phyloP scores from a whole-genome alignment of 441 rosid genomes.

The Theobroma grandiflorum region DNA sequence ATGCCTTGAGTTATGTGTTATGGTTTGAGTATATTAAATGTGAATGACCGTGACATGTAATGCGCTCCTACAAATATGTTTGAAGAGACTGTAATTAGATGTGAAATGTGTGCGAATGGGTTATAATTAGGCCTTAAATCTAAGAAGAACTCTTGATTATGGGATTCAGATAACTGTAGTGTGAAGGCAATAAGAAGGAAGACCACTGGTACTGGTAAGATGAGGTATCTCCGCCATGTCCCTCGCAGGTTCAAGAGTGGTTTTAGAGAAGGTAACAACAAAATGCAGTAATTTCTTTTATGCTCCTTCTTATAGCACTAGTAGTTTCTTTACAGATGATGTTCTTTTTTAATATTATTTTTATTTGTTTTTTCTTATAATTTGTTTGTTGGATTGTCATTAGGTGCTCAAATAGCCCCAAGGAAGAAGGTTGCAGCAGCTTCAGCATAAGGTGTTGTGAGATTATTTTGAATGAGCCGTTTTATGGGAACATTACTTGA shows the following conservation, averaged over 20 bases:
- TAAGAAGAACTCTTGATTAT: slow-evolving; percentile 2
- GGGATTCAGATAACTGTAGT: slow-evolving; percentile 78
- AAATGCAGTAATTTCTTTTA: neutral
- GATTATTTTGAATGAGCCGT: slow-evolving; percentile 23
- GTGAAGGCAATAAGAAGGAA: slow-evolving; percentile 88
- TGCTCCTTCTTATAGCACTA: too few relatives aligned
- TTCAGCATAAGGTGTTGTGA: slow-evolving; percentile 49
- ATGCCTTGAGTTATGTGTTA: neutral
- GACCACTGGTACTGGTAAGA: slow-evolving; percentile 93
- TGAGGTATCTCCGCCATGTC: slow-evolving; percentile 86
- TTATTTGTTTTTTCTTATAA: slow-evolving; percentile 11
- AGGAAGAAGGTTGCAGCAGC: slow-evolving; percentile 72
- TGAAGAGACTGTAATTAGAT: neutral
- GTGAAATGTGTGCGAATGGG: neutral
- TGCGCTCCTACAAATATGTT: neutral
- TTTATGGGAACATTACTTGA: slow-evolving; percentile 30
- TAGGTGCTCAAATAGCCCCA: slow-evolving; percentile 79
- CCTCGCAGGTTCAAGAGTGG: slow-evolving; percentile 94
- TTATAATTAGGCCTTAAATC: neutral
- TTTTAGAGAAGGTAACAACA: slow-evolving; percentile 82
- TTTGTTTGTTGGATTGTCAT: slow-evolving; percentile 14
- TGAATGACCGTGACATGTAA: neutral
- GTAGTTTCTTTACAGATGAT: too few relatives aligned
- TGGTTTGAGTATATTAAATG: too few relatives aligned
- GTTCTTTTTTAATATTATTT: too few relatives aligned